Evolutionary conservation across 805 yeast species (phyloP), one percentile per base, ranked within the genome.

Genomic region (Cyberlindnera veronae): DNA sequence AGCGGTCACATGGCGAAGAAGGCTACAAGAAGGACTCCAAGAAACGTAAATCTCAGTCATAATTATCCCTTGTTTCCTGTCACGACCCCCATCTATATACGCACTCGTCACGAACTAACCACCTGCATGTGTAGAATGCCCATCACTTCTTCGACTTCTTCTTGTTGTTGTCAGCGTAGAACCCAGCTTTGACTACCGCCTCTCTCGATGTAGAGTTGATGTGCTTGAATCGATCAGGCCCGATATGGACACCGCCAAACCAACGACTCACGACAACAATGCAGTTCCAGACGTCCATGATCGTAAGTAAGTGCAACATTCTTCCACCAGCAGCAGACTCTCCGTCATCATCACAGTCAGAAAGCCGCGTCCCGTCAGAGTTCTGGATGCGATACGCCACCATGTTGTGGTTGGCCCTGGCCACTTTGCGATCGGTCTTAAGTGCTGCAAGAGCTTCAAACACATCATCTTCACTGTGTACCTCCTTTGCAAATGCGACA

Each of bases 321-420:
- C 96, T 67, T 5, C 90, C 79, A 9, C 99, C 99, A 1, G 98
- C 96, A 1, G 98, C 98, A 0, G 95, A 74, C 57, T 93, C 99
- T 3, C 99, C 99, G 57, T 91, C 99, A 60, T 93, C 98, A 56
- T 93, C 97, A 52, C 86, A 89, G 53, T 93, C 97, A 53, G 86
- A 93, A 34, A 71, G 74, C 27, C 73, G 69, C 0, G 78, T 74
- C 0, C 81, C 86, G 20, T 64, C 53, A 4, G 36, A 31, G 15
- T 69, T 67, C 41, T 70, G 69, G 3, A 93, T 82, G 47, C 98
- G 67, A 83, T 91, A 90, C 0, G 96, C 93, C 13, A 79, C 75
- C 81, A 93, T 93, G 45, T 82, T 81, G 61, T 91, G 98, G 1
- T 74, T 60, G 0, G 96, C 81, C 46, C 74, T 71, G 7, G 79